These are phyloP conservation scores for Pseudogymnoascus sp. DNA, from an alignment of 2,329 filamentous ascomycete species.

Conservation along the genomic window DNA sequence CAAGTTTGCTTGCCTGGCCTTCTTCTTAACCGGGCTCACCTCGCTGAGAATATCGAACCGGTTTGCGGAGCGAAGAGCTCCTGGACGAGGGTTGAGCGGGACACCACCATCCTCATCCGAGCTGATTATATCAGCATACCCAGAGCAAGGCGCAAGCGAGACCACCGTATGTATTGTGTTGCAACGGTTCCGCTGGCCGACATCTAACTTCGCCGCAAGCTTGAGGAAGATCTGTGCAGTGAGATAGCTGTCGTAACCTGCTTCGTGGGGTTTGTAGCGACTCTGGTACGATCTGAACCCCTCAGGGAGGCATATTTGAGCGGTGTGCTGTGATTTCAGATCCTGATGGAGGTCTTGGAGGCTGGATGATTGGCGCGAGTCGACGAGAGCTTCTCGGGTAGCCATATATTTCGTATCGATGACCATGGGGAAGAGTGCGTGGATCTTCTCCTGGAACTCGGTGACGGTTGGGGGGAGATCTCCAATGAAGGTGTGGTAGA, in stretches of 20 bases:
- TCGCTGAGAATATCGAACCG: neutral
- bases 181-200: conserved; percentile 7
- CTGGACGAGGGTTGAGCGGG: neutral
- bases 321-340: conserved; percentile 34
- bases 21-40: neutral
- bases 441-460: conserved; percentile 44
- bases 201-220: conserved; percentile 21
- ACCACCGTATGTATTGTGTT: neutral
- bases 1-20: neutral
- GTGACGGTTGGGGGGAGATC: conserved; percentile 44
- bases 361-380: conserved; percentile 25
- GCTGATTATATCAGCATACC: neutral
- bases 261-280: conserved; percentile 39
- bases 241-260: conserved; percentile 49
- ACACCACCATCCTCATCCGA: neutral
- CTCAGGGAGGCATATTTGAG: conserved; percentile 30
- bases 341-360: conserved; percentile 41
- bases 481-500: conserved; percentile 56
- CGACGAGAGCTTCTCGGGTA: conserved; percentile 13
- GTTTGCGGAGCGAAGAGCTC: neutral
- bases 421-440: conserved; percentile 40
- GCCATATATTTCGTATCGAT: conserved; percentile 56
- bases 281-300: neutral
- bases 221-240: conserved; percentile 37
- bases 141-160: neutral